These are phyloP conservation scores for Carex pumila DNA, from an alignment of 176 grass and related monocot genomes.

Conservation along the genomic window DNA sequence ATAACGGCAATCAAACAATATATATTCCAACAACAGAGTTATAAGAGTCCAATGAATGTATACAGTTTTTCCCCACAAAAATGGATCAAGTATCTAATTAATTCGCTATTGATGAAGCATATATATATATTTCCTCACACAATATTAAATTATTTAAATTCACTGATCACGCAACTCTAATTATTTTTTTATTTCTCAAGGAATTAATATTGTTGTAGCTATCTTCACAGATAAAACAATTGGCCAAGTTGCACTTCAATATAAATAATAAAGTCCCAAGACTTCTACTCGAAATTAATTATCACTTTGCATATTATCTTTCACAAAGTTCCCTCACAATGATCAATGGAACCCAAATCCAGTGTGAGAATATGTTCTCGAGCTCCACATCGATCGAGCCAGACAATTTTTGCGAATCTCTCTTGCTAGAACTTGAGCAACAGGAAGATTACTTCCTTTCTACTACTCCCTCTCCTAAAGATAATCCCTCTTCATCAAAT, in stretches of 20 bases:
- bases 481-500: conserved; percentile 17
- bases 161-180: neutral
- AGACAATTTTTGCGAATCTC: conserved; percentile 33
- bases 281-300: neutral
- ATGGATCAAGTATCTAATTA: no score
- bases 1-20: no score
- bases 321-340: neutral
- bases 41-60: neutral
- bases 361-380: conserved; percentile 39
- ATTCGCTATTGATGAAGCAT: no score
- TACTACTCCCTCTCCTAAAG: conserved; percentile 8
- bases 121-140: no score
- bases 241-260: neutral
- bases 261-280: neutral
- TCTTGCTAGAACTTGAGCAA: conserved; percentile 26
- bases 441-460: conserved; percentile 33
- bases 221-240: neutral
- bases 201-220: neutral
- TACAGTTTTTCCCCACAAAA: neutral
- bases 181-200: neutral
- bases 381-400: conserved; percentile 41
- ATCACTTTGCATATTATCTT: neutral
- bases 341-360: neutral
- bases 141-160: neutral
- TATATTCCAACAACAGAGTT: neutral